Percentiles rank a stretch among this genome's conserved stretches.
These are phyloP conservation scores for Isatis lusitanica DNA, from an alignment of 441 rosid species.

Conservation along the genomic window DNA sequence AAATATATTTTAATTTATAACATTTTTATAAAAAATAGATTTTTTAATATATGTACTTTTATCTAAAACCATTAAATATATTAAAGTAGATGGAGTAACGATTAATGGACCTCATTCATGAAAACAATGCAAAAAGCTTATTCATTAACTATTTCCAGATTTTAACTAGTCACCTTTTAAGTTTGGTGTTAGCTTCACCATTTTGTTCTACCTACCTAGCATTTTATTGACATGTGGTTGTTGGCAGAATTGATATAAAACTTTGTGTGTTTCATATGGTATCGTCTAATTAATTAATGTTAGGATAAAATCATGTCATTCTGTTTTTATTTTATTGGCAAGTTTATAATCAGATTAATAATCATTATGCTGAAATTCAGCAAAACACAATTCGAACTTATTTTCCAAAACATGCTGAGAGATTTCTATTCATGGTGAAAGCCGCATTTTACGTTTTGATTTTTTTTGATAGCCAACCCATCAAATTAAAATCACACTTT, in stretches of 20 bases:
- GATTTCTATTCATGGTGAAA: neutral
- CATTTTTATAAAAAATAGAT: too few relatives aligned
- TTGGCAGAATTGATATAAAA: constrained; percentile 19
- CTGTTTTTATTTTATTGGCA: neutral
- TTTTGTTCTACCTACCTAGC: constrained; percentile 28
- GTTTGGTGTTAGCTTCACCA: neutral
- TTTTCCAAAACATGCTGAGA: neutral
- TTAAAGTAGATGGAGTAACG: neutral
- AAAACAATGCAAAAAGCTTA: neutral
- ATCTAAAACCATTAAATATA: too few relatives aligned
- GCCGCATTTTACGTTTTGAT: neutral
- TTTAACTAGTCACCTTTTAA: neutral
- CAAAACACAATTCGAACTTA: neutral
- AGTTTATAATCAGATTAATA: neutral
- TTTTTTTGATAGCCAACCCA: neutral
- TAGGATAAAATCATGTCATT: neutral
- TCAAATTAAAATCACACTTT: neutral
- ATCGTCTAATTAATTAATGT: neutral
- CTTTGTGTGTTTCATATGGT: neutral
- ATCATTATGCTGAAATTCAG: neutral
- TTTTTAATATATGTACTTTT: too few relatives aligned
- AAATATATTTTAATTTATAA: too few relatives aligned
- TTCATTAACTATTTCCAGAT: constrained; percentile 1
- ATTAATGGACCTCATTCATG: neutral
- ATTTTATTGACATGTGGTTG: constrained; percentile 26